Conservation (phyloP, 2,329 filamentous ascomycete genomes). For the Pseudopyrenochaeta lycopersici region DNA sequence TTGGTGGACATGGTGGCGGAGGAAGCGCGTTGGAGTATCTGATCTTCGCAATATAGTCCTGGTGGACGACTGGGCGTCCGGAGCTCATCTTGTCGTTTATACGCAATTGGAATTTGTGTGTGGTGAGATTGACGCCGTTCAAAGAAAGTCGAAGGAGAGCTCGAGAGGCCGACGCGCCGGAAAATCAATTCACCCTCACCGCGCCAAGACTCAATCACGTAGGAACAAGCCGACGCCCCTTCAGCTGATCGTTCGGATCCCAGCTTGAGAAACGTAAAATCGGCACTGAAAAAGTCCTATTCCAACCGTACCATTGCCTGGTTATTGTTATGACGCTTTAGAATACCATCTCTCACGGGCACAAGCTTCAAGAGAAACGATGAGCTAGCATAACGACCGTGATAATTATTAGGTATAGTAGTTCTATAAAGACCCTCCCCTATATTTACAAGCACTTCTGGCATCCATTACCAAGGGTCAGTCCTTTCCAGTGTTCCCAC, state of each 20-base stretch:
- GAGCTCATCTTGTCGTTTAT: constrained; percentile 33
- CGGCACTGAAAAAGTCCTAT: not conserved
- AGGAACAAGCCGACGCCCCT: constrained; percentile 7
- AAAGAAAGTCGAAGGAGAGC: constrained; percentile 38
- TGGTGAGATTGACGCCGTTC: constrained; percentile 19
- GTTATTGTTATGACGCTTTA: not conserved
- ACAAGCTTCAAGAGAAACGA: not conserved
- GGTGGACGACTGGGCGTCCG: constrained; percentile 66
- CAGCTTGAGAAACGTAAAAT: not conserved
- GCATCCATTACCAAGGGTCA: constrained; percentile 36
- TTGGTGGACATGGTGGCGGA: constrained; percentile 91
- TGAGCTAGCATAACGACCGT: constrained; percentile 30
- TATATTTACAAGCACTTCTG: constrained; percentile 31
- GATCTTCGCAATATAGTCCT: constrained; percentile 97
- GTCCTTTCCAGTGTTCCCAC: constrained; percentile 21
- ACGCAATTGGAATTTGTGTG: constrained; percentile 3
- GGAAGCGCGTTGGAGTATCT: constrained; percentile 96
- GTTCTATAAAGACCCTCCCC: constrained; percentile 25
- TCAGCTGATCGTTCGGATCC: not conserved
- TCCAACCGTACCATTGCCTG: not conserved
- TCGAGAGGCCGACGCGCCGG: constrained; percentile 32
- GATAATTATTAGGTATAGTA: constrained; percentile 38
- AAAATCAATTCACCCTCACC: constrained; percentile 24
- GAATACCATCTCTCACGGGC: not conserved
- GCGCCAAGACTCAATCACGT: constrained; percentile 23